Conservation (phyloP, 129 eudicot species). For the Pseudognaphalium luteoalbum region DNA sequence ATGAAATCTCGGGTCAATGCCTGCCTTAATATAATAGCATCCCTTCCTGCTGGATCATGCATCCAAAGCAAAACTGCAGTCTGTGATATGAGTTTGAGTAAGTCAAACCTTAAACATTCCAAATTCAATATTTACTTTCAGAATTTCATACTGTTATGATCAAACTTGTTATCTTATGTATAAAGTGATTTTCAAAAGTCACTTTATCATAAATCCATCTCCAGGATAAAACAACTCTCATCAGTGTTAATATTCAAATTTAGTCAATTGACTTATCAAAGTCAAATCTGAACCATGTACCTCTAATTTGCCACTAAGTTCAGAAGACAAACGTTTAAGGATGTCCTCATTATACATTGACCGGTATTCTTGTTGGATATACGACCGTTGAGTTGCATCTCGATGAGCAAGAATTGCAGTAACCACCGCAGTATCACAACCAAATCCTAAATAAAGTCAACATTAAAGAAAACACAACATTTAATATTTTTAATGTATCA, state of each 20-base stretch:
- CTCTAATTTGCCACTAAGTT: conserved; percentile 55
- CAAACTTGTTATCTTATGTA: neutral
- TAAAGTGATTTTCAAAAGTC: neutral
- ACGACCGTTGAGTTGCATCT: conserved; percentile 44
- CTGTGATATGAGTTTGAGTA: conserved; percentile 25
- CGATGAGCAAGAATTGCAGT: conserved; percentile 51
- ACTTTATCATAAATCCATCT: neutral
- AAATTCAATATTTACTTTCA: conserved; percentile 20
- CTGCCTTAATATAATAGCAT: conserved; percentile 46
- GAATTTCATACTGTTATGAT: neutral
- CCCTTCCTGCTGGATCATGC: conserved; percentile 69
- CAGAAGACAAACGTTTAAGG: conserved; percentile 47
- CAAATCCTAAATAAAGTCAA: conserved; percentile 42
- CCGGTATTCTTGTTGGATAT: conserved; percentile 46
- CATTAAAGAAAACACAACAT: neutral
- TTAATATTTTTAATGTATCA: neutral
- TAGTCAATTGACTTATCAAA: neutral
- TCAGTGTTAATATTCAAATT: neutral
- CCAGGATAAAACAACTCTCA: neutral
- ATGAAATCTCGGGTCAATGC: conserved; percentile 33
- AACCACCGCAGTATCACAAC: conserved; percentile 47
- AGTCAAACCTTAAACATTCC: conserved; percentile 23
- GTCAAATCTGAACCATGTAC: conserved; percentile 27
- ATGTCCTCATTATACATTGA: conserved; percentile 47
- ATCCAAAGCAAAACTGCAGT: conserved; percentile 67